Evolutionary conservation across 352 stramenopile genomes (phyloP).

Genomic region (Globisporangium orthogonon): DNA sequence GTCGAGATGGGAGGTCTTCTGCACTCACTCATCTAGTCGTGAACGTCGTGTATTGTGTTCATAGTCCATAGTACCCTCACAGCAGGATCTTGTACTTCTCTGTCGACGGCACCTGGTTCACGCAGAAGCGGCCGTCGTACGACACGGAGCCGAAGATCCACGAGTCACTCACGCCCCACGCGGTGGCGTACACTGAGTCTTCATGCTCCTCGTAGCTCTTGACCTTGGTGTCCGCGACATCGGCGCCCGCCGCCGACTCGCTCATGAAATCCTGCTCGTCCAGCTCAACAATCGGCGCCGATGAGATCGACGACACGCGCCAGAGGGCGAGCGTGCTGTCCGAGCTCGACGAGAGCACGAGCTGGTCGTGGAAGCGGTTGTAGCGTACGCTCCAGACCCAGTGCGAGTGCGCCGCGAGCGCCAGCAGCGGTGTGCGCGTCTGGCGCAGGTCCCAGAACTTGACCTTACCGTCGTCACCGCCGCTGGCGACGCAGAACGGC

Average conservation of each 20-base stretch:
- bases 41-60: background rate
- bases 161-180: conserved; percentile 92
- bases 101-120: conserved; percentile 96
- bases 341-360: conserved; percentile 91
- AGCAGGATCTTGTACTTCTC: conserved; percentile 99
- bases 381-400: conserved; percentile 91
- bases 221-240: conserved; percentile 69
- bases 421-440: conserved; percentile 68
- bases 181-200: conserved; percentile 90
- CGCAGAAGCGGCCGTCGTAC: conserved; percentile 92
- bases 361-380: conserved; percentile 98
- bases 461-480: conserved; percentile 92
- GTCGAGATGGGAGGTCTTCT: background rate
- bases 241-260: conserved; percentile 39
- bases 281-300: conserved; percentile 92
- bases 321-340: conserved; percentile 94
- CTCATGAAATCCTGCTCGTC: conserved; percentile 77
- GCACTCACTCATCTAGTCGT: too few relatives aligned
- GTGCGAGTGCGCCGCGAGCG: conserved; percentile 89
- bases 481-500: conserved; percentile 87
- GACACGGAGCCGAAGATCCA: conserved; percentile 96
- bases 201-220: conserved; percentile 93
- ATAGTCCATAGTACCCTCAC: conserved; percentile 21
- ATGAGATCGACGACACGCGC: conserved; percentile 95
- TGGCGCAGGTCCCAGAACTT: conserved; percentile 98